Evolutionary conservation across 192 early-diverging fungal genomes (phyloP), one percentile per base, ranked within the genome.

Genomic region (Backusella macrospora): DNA sequence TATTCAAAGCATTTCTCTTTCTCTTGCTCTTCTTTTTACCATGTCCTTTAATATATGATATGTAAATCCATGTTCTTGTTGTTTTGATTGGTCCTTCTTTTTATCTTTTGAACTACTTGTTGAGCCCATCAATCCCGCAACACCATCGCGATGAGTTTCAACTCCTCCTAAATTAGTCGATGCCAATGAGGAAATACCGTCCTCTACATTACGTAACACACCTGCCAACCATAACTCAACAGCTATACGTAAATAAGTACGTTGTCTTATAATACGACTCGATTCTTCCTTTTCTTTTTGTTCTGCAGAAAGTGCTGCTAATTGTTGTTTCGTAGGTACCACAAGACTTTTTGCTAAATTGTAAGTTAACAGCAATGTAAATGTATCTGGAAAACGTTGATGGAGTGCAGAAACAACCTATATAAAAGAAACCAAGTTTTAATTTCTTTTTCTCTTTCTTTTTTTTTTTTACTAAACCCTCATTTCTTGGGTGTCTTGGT

Each of bases 251-350:
- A 97, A 80, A 10, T 90, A 78, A 1, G 85, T 80, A 18, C 90
- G 86, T 66, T 93, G 94, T 48, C 87, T 83, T 2, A 80, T 42
- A 23, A 96, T 76, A 38, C 96, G 83, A 4, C 81, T 74, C 8
- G 84, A 71, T 72, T 99, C 98, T 42, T 96, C 96, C 67, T 92
- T 92, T 78, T 99, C 98, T 14, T 85, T 84, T 83, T 94, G 93
- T 63, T 98, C 97, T 0, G 83, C 73, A 16, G 88, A 86, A 62
- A 93, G 69, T 43, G 85, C 82, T 47, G 84, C 76, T 7, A 91
- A 78, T n/a, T 89, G 80, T 52, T 89, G 78, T n/a, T 88, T 73
- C 2, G 73, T 80, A 1, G 91, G 87, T 13, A 91, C 88, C 0
- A 86, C 85, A 42, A 96, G 86, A 3, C 80, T 73, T 73, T 92